phyloP scores from a whole-genome alignment of 2,329 filamentous ascomycete genomes.

The Penicillium sp. region DNA sequence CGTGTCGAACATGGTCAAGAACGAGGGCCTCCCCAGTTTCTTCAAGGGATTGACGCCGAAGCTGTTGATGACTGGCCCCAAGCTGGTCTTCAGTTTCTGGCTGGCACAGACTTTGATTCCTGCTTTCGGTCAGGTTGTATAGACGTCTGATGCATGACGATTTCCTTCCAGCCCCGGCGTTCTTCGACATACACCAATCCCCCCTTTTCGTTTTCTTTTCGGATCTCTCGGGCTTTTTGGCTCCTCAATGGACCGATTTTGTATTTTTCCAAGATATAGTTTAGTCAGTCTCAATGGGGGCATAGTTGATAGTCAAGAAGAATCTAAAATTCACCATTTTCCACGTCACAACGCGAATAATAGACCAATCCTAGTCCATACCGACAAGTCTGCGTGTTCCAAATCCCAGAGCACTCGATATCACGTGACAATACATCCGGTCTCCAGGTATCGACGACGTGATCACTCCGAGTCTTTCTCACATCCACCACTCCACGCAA shows the following conservation, averaged over 20 bases:
- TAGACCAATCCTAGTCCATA: no score
- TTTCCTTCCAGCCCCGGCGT: slow-evolving; percentile 21
- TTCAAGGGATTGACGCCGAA: slow-evolving; percentile 98
- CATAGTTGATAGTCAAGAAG: slow-evolving; percentile 7
- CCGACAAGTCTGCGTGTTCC: no score
- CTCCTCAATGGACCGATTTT: slow-evolving; percentile 10
- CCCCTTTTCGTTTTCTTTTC: slow-evolving; percentile 8
- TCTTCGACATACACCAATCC: slow-evolving; percentile 16
- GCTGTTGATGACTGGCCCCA: slow-evolving; percentile 97
- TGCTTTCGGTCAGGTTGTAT: slow-evolving; percentile 68
- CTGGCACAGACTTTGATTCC: slow-evolving; percentile 96
- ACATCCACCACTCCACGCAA: not conserved
- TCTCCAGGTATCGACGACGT: no score
- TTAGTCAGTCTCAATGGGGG: slow-evolving; percentile 13
- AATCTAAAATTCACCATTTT: slow-evolving; percentile 2
- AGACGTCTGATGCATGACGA: slow-evolving; percentile 23
- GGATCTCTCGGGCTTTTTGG: slow-evolving; percentile 7
- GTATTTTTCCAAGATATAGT: slow-evolving; percentile 19
- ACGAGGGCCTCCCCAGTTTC: slow-evolving; percentile 80
- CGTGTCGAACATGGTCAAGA: slow-evolving; percentile 82
- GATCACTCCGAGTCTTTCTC: no score
- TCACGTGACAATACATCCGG: no score
- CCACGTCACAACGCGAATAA: no score
- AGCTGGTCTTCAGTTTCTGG: slow-evolving; percentile 99
- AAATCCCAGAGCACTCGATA: no score